A percentile compares a stretch with the other conserved stretches of the same genome.
phyloP scores from a whole-genome alignment of 306 rosid species.

The Arachis hypogaea region DNA sequence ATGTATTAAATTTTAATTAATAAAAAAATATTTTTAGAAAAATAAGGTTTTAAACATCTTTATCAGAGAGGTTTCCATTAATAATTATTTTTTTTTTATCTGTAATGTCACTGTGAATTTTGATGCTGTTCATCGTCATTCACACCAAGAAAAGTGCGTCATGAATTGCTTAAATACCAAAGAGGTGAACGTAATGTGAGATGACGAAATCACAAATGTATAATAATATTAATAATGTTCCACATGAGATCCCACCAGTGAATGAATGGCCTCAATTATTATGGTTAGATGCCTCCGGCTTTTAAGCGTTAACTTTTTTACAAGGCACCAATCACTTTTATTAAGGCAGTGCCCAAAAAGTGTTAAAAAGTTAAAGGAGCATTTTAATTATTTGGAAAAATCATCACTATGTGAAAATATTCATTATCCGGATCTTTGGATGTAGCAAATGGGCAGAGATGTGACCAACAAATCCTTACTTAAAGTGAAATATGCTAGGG shows the following conservation, averaged over 20 bases:
- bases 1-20: too few relatives aligned
- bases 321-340: neutral
- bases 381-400: neutral
- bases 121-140: neutral
- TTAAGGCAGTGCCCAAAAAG: neutral
- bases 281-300: constrained; percentile 13
- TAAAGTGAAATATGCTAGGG: too few relatives aligned
- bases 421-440: neutral
- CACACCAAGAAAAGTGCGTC: neutral
- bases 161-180: constrained; percentile 2
- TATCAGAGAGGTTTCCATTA: too few relatives aligned
- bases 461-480: neutral
- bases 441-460: neutral
- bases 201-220: neutral
- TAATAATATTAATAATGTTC: neutral
- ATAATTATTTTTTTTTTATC: too few relatives aligned
- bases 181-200: neutral
- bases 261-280: neutral
- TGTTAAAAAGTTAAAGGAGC: neutral
- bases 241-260: constrained; percentile 7
- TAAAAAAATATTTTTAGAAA: too few relatives aligned
- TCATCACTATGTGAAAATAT: neutral
- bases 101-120: neutral
- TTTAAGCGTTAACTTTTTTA: constrained; percentile 5
- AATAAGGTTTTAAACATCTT: too few relatives aligned